phyloP scores from a whole-genome alignment of 345 rosid species.

The Populus deltoides region DNA sequence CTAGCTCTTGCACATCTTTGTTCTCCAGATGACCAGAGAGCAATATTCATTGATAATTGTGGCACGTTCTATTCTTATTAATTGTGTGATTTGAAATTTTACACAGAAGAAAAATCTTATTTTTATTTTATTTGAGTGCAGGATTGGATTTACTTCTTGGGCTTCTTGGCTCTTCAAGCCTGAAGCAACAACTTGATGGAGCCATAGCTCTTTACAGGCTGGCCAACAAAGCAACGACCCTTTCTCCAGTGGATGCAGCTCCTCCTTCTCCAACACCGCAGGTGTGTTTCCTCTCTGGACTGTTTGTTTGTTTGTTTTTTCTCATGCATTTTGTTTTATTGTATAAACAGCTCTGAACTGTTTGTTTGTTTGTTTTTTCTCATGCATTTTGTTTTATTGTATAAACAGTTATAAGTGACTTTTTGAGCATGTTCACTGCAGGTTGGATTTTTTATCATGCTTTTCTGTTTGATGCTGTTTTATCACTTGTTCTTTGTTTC shows the following conservation, averaged over 20 bases:
- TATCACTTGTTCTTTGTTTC: neutral
- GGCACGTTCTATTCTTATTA: constrained; percentile 44
- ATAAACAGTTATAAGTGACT: neutral
- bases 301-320: neutral
- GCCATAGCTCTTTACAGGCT: constrained; percentile 85
- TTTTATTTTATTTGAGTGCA: constrained; percentile 23
- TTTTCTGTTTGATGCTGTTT: neutral
- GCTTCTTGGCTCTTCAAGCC: constrained; percentile 74
- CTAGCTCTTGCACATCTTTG: constrained; percentile 97
- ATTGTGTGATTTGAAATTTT: neutral
- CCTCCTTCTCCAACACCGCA: constrained; percentile 97
- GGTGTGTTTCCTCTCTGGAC: constrained; percentile 39
- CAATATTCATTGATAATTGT: constrained; percentile 74
- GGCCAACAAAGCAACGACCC: constrained; percentile 78
- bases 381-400: neutral
- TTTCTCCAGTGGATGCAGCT: constrained; percentile 91
- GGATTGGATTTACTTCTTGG: constrained; percentile 88
- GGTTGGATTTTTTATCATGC: neutral
- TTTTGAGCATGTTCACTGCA: neutral
- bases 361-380: neutral
- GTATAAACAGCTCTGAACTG: neutral
- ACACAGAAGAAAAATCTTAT: neutral
- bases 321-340: neutral
- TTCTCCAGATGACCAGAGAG: constrained; percentile 78
- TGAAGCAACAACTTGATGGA: constrained; percentile 89